Evolutionary conservation across 768 basidiomycete genomes (phyloP).

Genomic region (Suillus clintonianus): DNA sequence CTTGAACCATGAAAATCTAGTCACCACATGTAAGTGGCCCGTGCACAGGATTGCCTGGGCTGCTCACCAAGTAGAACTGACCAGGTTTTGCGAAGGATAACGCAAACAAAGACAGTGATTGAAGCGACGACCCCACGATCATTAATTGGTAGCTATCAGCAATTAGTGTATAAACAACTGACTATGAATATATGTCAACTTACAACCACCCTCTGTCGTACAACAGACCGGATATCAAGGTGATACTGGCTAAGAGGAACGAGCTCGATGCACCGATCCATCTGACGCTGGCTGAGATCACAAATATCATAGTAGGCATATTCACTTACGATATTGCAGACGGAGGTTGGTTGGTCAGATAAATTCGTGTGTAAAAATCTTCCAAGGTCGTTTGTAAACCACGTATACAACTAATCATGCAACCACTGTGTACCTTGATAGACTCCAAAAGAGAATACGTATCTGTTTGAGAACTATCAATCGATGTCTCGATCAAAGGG

Average conservation of each 20-base stretch:
- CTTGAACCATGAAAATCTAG: constrained; percentile 48
- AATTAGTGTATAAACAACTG: constrained; percentile 25
- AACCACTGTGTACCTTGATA: constrained; percentile 26
- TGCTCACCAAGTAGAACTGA: constrained; percentile 28
- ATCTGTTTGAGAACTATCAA: constrained; percentile 13
- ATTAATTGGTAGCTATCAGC: constrained; percentile 2
- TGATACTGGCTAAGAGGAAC: constrained; percentile 37
- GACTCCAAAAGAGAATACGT: constrained; percentile 31
- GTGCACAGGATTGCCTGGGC: background rate
- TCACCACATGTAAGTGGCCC: background rate
- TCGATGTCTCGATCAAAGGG: background rate
- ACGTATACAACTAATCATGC: background rate
- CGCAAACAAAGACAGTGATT: constrained; percentile 26
- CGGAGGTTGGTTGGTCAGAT: constrained; percentile 26
- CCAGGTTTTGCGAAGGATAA: constrained; percentile 27
- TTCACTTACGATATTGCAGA: constrained; percentile 31
- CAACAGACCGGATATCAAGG: constrained; percentile 41
- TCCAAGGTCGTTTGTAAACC: constrained; percentile 6
- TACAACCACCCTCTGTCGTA: constrained; percentile 50
- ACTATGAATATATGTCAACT: background rate
- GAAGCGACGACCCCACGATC: constrained; percentile 15
- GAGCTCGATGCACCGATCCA: constrained; percentile 47
- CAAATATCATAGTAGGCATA: constrained; percentile 25
- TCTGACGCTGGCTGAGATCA: constrained; percentile 10
- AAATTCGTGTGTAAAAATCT: constrained; percentile 37